phyloP scores from a whole-genome alignment of 805 yeast species.

The Saturnispora ahearnii region DNA sequence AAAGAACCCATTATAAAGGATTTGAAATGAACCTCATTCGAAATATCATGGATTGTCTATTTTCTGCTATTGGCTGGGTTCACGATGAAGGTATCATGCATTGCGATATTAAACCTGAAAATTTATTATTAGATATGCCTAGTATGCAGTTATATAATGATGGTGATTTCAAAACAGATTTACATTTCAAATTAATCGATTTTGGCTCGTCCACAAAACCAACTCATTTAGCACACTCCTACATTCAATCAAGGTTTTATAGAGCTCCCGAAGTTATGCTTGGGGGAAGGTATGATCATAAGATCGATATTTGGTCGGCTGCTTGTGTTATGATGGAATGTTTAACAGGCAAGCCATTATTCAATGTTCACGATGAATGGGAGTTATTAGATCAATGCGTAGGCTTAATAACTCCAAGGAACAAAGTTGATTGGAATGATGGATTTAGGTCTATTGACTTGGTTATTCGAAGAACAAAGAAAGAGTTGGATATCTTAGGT shows the following conservation, averaged over 20 bases:
- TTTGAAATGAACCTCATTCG: constrained; percentile 34
- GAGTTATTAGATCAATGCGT: constrained; percentile 37
- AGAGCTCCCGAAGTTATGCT: constrained; percentile 71
- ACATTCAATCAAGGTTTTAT: constrained; percentile 59
- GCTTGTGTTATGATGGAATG: constrained; percentile 91
- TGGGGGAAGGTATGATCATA: constrained; percentile 51
- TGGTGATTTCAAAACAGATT: neutral
- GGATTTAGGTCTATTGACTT: neutral
- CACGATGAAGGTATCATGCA: constrained; percentile 56
- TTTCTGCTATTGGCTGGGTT: constrained; percentile 51
- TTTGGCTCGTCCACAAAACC: constrained; percentile 60
- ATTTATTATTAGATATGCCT: constrained; percentile 38
- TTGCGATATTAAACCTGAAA: constrained; percentile 84
- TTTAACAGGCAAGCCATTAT: constrained; percentile 44
- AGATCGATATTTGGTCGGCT: constrained; percentile 80
- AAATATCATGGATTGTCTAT: constrained; percentile 44
- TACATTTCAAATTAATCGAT: constrained; percentile 59
- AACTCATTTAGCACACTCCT: constrained; percentile 38
- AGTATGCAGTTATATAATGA: constrained; percentile 24
- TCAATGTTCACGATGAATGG: constrained; percentile 41
- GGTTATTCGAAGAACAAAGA: neutral
- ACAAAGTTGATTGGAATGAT: neutral
- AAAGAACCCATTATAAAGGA: constrained; percentile 42
- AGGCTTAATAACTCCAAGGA: constrained; percentile 2
- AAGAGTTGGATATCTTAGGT: constrained; percentile 3